Conservation (phyloP, 257 asterid genomes). For the Solanum peruvianum region DNA sequence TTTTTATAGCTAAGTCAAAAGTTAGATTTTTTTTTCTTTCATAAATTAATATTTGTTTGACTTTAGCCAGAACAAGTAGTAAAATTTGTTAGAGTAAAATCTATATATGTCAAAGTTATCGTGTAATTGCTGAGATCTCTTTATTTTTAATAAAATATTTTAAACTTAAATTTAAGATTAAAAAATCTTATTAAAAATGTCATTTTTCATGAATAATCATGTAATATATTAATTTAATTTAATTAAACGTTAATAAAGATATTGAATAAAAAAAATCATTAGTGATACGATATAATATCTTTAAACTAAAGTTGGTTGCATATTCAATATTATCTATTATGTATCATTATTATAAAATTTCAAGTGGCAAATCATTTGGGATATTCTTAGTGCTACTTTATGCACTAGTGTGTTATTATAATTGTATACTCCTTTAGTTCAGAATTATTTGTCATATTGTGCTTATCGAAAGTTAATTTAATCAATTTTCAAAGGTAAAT, state of each 20-base stretch:
- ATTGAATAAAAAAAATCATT: background rate
- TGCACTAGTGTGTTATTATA: background rate
- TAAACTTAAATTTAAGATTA: too few species aligned
- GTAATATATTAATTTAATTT: too few species aligned
- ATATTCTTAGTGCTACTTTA: background rate
- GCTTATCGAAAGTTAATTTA: rapidly evolving
- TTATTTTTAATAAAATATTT: too few species aligned
- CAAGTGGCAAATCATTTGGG: background rate
- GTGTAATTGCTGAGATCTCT: background rate
- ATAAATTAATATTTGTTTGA: too few species aligned
- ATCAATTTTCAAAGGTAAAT: too few species aligned
- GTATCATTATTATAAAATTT: background rate
- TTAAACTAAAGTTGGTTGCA: background rate
- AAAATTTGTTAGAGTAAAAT: background rate
- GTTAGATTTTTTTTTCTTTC: rapidly evolving
- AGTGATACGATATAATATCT: background rate
- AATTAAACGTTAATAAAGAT: too few species aligned
- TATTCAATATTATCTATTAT: background rate
- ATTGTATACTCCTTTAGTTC: background rate
- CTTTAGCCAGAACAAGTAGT: background rate
- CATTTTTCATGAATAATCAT: too few species aligned
- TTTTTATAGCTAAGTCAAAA: background rate
- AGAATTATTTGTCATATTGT: rapidly evolving
- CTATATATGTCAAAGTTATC: too few species aligned
- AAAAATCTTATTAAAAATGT: too few species aligned